Evolutionary conservation across 192 early-diverging fungal species (phyloP), one percentile per base, ranked within the genome.

Genomic region (Dimargaris xerosporica): DNA sequence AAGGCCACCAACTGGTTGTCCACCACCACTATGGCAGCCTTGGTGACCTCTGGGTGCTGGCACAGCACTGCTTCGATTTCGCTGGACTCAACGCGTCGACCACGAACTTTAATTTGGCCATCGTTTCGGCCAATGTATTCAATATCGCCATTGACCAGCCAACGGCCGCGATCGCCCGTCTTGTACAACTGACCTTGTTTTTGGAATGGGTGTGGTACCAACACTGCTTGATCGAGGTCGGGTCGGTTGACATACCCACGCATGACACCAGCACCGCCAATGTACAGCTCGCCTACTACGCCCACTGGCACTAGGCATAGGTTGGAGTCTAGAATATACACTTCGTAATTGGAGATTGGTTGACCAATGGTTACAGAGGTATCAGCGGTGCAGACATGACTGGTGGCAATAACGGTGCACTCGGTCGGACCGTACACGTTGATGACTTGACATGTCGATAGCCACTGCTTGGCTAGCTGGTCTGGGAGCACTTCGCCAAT

Each of bases 221-320:
- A 43, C 39, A 25, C 26, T 13, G n/a, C 6, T 0, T 9, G n/a
- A n/a, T 41, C 42, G 41, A 60, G 39, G 5, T 60, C 58, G 16
- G 58, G 41, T 43, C 41, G 58, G 12, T 43, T 43, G 34, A 60
- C 42, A 23, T 60, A 60, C 13, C 58, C 58, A 5, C 30, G 30
- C 13, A 19, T 43, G 3, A 60, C 13, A 3, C 58, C 58, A n/a
- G n/a, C 26, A 6, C 58, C 43, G 30, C 66, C 70, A 44, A 72
- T 69, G 41, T 65, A 66, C 11, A 76, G 44, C 46, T 76, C 73
- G 0, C 73, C 73, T 19, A 53, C 31, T 6, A 60, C 71, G 25
- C 73, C 73, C 9, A 74, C 25, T 2, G 69, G 69, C 15, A 62
- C 63, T 5, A 52, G 72, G 7, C 45, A 19, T 41, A 60, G n/a